Base-by-base conservation (phyloP, 2,329 filamentous ascomycete genomes). In the Trichoderma aggressivum region DNA sequence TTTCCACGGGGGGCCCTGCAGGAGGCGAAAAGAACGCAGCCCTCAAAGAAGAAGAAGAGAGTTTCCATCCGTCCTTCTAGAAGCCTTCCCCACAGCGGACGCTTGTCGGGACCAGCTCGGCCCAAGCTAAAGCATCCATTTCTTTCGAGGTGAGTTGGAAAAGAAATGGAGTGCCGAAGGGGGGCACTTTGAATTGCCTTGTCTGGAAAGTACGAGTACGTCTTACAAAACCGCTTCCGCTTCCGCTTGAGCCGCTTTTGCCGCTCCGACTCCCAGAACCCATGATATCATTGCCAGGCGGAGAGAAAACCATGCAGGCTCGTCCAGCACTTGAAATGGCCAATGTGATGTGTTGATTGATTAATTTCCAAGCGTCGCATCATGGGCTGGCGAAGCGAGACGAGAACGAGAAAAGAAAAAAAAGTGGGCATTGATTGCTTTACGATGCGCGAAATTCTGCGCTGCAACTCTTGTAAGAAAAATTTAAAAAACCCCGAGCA, bases 81-180 rank as follows among this genome's bases (percentile, higher is more conserved):
- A 71, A 71, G 53, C 34, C 24, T 66, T 68, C 65, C 55, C 65
- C 65, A 68, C 65, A 68, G 21, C 65, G 65, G 65, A 47, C 65
- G 65, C 65, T 60, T 68, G 28, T 60, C 65, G 65, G 65, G 24
- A 47, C 55, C 55, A 50, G 65, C 65, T 68, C 63, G 65, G 65
- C 55, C 28, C 34, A 68, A 56, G 63, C 50, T 50, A 32, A 32
- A 32, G 26, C 26, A n/a, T n/a, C 26, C 26, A 11, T n/a, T 53
- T 47, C 24, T 21, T 21, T 39, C 7, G 36, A n/a, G n/a, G 26
- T 16, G 34, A 39, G n/a, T 39, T 50, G 43, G 5, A 21, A 32
- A 16, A n/a, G 16, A n/a, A n/a, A 59, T 24, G 56, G 56, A 59
- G 30, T 59, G n/a, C 56, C 56, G 18, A 34, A 21, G 30, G 30